Evolutionary conservation across 352 stramenopile genomes (phyloP).

Genomic region (Phytophthora fragariaefolia): DNA sequence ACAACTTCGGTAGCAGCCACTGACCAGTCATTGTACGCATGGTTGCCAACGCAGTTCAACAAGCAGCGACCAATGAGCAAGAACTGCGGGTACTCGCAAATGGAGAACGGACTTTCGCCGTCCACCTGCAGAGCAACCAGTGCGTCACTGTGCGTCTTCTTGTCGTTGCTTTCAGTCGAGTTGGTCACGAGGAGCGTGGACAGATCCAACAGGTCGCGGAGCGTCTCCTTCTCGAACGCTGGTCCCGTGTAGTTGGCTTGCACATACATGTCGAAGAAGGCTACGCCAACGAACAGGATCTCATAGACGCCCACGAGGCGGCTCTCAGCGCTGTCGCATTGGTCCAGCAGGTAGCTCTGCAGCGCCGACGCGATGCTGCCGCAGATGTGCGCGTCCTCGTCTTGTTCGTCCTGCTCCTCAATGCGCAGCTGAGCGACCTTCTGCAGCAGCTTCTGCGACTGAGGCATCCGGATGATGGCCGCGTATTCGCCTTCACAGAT

Average conservation of each 20-base stretch:
- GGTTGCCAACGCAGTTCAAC: constrained; percentile 69
- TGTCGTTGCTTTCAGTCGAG: constrained; percentile 36
- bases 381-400: constrained; percentile 55
- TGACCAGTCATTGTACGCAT: constrained; percentile 70
- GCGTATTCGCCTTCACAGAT: constrained; percentile 71
- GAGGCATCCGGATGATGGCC: constrained; percentile 53
- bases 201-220: constrained; percentile 58
- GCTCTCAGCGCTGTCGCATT: constrained; percentile 32
- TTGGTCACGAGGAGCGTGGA: constrained; percentile 39
- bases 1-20: constrained; percentile 49
- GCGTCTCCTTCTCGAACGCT: constrained; percentile 58
- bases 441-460: constrained; percentile 44
- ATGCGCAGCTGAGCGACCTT: constrained; percentile 11
- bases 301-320: constrained; percentile 58
- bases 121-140: constrained; percentile 78
- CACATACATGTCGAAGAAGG: constrained; percentile 82
- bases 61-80: constrained; percentile 70
- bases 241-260: constrained; percentile 86
- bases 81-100: constrained; percentile 80
- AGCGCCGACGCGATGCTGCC: constrained; percentile 48
- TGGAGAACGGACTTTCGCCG: constrained; percentile 79
- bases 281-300: constrained; percentile 62
- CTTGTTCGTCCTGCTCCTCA: constrained; percentile 23
- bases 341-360: constrained; percentile 49
- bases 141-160: constrained; percentile 62